These are phyloP conservation scores for Cyclotella atomus DNA, from an alignment of 108 stramenopile genomes.

Conservation along the genomic window DNA sequence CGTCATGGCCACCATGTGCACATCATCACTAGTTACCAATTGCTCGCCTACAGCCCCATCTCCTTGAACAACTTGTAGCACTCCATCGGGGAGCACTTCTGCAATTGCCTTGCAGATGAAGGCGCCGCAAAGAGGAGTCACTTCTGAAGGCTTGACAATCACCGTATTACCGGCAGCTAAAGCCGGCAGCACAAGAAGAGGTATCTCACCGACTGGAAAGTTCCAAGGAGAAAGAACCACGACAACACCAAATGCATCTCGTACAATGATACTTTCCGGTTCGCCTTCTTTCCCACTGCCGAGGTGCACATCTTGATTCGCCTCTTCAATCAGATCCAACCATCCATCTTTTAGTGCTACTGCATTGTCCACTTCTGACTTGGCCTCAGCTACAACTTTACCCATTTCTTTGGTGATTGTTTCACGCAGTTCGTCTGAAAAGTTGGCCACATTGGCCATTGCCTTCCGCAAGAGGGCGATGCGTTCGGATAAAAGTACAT, in stretches of 20 bases:
- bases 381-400: constrained; percentile 75
- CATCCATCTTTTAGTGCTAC: constrained; percentile 62
- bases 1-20: constrained; percentile 93
- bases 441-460: constrained; percentile 33
- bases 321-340: constrained; percentile 62
- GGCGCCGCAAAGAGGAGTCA: constrained; percentile 74
- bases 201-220: constrained; percentile 88
- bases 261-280: constrained; percentile 55
- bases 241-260: constrained; percentile 85
- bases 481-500: constrained; percentile 52
- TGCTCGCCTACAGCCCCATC: constrained; percentile 81
- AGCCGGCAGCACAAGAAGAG: constrained; percentile 87
- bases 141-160: constrained; percentile 90
- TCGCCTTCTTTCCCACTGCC: constrained; percentile 35
- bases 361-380: constrained; percentile 68
- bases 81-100: constrained; percentile 68
- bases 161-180: constrained; percentile 90
- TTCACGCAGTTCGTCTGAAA: constrained; percentile 47
- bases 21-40: constrained; percentile 61
- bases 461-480: constrained; percentile 59
- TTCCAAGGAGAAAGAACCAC: constrained; percentile 84
- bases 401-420: constrained; percentile 82
- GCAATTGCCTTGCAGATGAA: constrained; percentile 51
- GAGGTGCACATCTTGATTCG: constrained; percentile 49
- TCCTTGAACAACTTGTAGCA: constrained; percentile 87